phyloP scores from a whole-genome alignment of 2,329 filamentous ascomycete species.

The Stagonosporopsis chrysanthemi region DNA sequence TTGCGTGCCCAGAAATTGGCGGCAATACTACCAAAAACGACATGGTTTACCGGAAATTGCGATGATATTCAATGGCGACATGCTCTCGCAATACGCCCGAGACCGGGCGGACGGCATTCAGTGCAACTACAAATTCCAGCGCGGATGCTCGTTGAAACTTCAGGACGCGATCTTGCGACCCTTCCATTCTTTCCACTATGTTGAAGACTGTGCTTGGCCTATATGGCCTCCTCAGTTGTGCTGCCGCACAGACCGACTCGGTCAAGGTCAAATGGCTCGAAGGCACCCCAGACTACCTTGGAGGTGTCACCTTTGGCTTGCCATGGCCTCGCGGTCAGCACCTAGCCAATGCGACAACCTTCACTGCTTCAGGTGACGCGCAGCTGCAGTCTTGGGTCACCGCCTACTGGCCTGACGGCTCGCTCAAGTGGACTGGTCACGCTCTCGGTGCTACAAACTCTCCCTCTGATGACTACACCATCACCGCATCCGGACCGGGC shows the following conservation, averaged over 20 bases:
- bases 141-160: slow-evolving; percentile 3
- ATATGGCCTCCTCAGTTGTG: slow-evolving; percentile 25
- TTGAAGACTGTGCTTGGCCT: slow-evolving; percentile 24
- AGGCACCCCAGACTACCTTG: slow-evolving; percentile 35
- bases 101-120: slow-evolving; percentile 2
- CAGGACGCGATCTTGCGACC: slow-evolving; percentile 9
- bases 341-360: slow-evolving; percentile 47
- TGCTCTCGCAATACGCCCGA: slow-evolving; percentile 15
- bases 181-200: slow-evolving; percentile 25
- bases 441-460: slow-evolving; percentile 57
- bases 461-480: slow-evolving; percentile 54
- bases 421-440: slow-evolving; percentile 68
- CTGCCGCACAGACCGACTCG: slow-evolving; percentile 24
- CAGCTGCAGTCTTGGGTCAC: slow-evolving; percentile 64
- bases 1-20: slow-evolving; percentile 24
- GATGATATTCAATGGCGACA: slow-evolving; percentile 17
- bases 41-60: slow-evolving; percentile 24
- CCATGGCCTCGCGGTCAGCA: slow-evolving; percentile 51
- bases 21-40: slow-evolving; percentile 24
- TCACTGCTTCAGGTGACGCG: slow-evolving; percentile 37
- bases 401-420: slow-evolving; percentile 67
- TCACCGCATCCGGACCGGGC: slow-evolving; percentile 45
- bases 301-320: slow-evolving; percentile 51
- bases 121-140: slow-evolving; percentile 14
- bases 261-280: slow-evolving; percentile 46